phyloP scores from a whole-genome alignment of 495 filamentous ascomycete species.

The Sphaerosporella brunnea region DNA sequence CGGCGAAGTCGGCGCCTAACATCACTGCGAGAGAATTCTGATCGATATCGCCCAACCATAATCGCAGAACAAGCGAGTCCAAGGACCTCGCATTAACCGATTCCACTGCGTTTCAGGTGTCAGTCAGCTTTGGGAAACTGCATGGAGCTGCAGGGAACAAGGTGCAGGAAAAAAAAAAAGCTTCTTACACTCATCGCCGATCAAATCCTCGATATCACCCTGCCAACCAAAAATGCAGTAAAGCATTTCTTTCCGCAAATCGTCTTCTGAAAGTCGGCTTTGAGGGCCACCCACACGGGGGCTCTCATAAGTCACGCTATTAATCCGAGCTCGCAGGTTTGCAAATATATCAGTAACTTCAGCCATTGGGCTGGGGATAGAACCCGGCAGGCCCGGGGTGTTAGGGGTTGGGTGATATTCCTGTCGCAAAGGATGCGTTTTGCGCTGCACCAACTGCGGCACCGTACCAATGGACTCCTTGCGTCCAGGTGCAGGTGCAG shows the following conservation, averaged over 20 bases:
- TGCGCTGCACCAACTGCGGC: neutral
- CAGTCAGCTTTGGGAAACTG: constrained; percentile 9
- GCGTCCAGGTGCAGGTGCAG: constrained; percentile 6
- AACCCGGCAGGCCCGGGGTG: constrained; percentile 24
- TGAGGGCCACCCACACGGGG: constrained; percentile 36
- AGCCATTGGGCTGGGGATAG: constrained; percentile 32
- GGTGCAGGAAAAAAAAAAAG: neutral
- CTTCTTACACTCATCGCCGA: constrained; percentile 58
- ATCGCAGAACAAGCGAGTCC: constrained; percentile 22
- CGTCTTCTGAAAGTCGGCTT: constrained; percentile 52
- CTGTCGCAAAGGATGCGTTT: constrained; percentile 43
- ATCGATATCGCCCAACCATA: constrained; percentile 75
- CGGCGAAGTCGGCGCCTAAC: constrained; percentile 53
- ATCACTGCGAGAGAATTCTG: constrained; percentile 25
- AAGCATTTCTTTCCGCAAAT: constrained; percentile 80
- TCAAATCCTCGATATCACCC: constrained; percentile 61
- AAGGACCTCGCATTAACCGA: constrained; percentile 26
- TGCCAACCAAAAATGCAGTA: constrained; percentile 91
- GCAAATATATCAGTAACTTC: constrained; percentile 45
- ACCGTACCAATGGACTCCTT: constrained; percentile 14
- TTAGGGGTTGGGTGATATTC: constrained; percentile 52
- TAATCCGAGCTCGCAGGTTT: constrained; percentile 14
- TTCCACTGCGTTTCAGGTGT: constrained; percentile 22
- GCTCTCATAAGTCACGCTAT: constrained; percentile 23
- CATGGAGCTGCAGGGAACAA: neutral